Evolutionary conservation across 2,329 filamentous ascomycete species (phyloP), one percentile per base, ranked within the genome.

Genomic region (Microdochium bolleyi): DNA sequence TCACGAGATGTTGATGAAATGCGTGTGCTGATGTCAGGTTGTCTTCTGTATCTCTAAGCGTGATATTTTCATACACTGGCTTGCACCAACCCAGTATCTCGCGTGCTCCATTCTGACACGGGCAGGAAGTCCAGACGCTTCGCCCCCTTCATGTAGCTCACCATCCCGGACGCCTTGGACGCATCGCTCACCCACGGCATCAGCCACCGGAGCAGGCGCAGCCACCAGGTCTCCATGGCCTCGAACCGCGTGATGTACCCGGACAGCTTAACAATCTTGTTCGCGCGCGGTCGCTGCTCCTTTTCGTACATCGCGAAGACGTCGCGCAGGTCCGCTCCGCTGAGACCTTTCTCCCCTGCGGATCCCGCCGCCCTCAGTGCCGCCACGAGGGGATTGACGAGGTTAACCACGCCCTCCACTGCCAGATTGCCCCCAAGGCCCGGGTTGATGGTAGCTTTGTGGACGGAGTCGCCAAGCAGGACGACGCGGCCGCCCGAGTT

Each of bases 401-500:
- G 50, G 41, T 54, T 44, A 13, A 49, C 52, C 24, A 58, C 52
- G 2, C 56, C 57, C 50, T 61, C 56, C 2, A 61, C 48, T 2
- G 56, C 50, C 19, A 58, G 53, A 14, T 60, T 60, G 4, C 51
- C 57, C 7, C 59, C 56, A 22, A 61, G 21, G 1, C 58, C 55
- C 8, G 52, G 14, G 49, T 59, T 61, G 1, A 61, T 37, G 16
- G 55, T 60, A 10, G 53, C 55, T 49, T 59, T 58, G 24, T 44
- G 52, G 24, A 46, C 48, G 2, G 55, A 52, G 50, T 61, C 55
- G 10, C 58, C 56, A 19, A 58, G 16, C 8, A 61, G 53, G 14
- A 58, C 56, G 19, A 60, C 55, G 24, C 55, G 50, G 14, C 56
- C 55, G 2, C 53, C 52, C n/a, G 55, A 57, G 48, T 60, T 61